Base-by-base conservation (phyloP, 73 alveolate species). In the Paramecium sexaurelia region DNA sequence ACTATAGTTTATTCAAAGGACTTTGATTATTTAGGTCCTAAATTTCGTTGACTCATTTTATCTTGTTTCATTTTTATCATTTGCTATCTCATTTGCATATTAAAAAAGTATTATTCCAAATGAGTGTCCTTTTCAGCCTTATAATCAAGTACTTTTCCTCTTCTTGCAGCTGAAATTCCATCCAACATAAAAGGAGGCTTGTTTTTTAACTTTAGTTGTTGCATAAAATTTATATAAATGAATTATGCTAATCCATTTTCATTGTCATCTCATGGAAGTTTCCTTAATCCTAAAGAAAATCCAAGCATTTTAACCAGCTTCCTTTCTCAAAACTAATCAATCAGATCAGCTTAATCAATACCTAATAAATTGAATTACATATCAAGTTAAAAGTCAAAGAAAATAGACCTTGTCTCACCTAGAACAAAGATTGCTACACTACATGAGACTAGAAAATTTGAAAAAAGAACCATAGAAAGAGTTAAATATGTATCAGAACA, bases 1-100 rank as follows among this genome's bases (percentile, higher is more conserved):
- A 61, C 83, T 13, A 61, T 61, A 29, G 83, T 61, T 61, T 61
- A 29, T 29, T 61, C 83, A 61, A 61, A 61, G 10, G 83, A 61
- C 43, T 61, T 61, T 61, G 83, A 61, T 61, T 61, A 7, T 11
- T 26, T 3, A 26, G 20, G 22, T 0, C 1, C 8, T 3, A 61
- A 61, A 61, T 32, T 61, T 61, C 83, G 9, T 32, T 32, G n/a
- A 29, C 83, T 61, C 43, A 32, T 29, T 61, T 24, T 29, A 26
- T 61, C 83, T 29, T 26, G 47, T 61, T 61, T 61, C 26, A 61
- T 29, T 61, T 61, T 61, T 0, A 5, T 10, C 83, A 61, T 32
- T 32, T 10, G 39, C 8, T 61, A 61, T 29, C 83, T 26, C 83
- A 61, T 24, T 11, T 61, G 1, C 83, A 24, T 10, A 61, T 61